Conservation (phyloP, 2,329 filamentous ascomycete genomes). For the Magnaporthiopsis incrustans region DNA sequence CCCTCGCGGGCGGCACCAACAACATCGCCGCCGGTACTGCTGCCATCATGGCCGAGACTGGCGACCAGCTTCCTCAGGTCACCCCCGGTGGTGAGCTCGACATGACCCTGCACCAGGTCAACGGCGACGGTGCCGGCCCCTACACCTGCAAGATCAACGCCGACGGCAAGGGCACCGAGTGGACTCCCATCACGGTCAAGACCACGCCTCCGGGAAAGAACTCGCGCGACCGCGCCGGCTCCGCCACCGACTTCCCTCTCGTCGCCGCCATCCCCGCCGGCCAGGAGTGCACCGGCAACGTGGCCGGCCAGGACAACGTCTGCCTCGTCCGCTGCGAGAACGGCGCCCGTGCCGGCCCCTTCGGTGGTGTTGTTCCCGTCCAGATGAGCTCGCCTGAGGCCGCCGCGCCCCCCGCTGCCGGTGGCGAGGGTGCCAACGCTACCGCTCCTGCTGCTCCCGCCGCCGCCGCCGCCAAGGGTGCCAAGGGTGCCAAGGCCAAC, state of each 20-base stretch:
- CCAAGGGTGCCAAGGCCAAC: neutral
- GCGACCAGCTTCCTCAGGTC: conserved; percentile 50
- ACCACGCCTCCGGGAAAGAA: conserved; percentile 32
- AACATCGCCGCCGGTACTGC: conserved; percentile 46
- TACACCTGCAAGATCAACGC: conserved; percentile 58
- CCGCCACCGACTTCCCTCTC: conserved; percentile 27
- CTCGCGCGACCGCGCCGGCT: conserved; percentile 3
- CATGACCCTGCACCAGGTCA: conserved; percentile 62
- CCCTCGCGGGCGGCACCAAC: conserved; percentile 47
- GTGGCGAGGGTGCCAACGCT: neutral
- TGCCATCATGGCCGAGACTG: conserved; percentile 49
- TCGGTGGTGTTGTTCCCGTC: conserved; percentile 37
- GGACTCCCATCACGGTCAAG: conserved; percentile 46
- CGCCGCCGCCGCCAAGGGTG: neutral
- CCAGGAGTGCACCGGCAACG: conserved; percentile 50
- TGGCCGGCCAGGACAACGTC: conserved; percentile 49
- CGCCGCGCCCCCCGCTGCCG: neutral
- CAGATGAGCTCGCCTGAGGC: conserved; percentile 13
- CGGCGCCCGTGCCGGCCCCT: conserved; percentile 50
- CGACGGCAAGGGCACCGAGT: conserved; percentile 46
- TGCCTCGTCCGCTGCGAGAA: conserved; percentile 59
- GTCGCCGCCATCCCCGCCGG: conserved; percentile 45
- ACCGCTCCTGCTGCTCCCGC: neutral
- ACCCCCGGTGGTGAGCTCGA: conserved; percentile 45
- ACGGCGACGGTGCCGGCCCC: conserved; percentile 53